Percentiles rank a stretch among this genome's conserved stretches.
Evolutionary conservation across 2,329 filamentous ascomycete genomes (phyloP).

Genomic region (Aureobasidium leucospermi): DNA sequence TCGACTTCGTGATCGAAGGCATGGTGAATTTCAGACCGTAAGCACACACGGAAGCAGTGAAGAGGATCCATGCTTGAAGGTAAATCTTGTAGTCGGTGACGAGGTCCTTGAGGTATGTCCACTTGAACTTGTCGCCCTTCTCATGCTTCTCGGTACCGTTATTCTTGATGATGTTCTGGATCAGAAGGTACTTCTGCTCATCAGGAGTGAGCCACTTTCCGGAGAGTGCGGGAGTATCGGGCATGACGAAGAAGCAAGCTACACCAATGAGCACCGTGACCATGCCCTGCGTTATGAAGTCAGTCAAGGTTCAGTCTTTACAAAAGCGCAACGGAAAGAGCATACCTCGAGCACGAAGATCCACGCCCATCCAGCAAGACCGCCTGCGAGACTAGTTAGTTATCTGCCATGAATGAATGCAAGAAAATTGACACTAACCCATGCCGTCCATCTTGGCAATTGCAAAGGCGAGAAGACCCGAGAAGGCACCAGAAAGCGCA

Average conservation of each 20-base stretch:
- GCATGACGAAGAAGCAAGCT: constrained; percentile 50
- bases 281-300: constrained; percentile 27
- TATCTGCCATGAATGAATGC: too few species aligned
- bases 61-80: constrained; percentile 20
- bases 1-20: constrained; percentile 15
- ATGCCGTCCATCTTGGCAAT: constrained; percentile 36
- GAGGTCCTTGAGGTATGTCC: constrained; percentile 19
- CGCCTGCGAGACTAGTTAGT: too few species aligned
- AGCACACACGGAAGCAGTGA: constrained; percentile 21
- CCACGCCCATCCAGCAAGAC: constrained; percentile 32
- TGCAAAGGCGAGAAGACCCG: constrained; percentile 21
- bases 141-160: constrained; percentile 16
- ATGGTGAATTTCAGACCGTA: constrained; percentile 22
- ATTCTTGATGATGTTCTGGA: constrained; percentile 19
- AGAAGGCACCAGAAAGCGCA: constrained; percentile 22
- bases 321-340: too few species aligned
- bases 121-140: constrained; percentile 21
- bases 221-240: constrained; percentile 28
- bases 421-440: constrained; percentile 24
- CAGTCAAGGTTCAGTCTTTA: too few species aligned
- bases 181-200: constrained; percentile 18
- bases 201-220: constrained; percentile 23
- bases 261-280: constrained; percentile 48
- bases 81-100: constrained; percentile 22
- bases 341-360: constrained; percentile 45